A percentile compares a stretch with the other conserved stretches of the same genome.
phyloP scores from a whole-genome alignment of 23 red algal genomes.

The Agarophyton chilense region DNA sequence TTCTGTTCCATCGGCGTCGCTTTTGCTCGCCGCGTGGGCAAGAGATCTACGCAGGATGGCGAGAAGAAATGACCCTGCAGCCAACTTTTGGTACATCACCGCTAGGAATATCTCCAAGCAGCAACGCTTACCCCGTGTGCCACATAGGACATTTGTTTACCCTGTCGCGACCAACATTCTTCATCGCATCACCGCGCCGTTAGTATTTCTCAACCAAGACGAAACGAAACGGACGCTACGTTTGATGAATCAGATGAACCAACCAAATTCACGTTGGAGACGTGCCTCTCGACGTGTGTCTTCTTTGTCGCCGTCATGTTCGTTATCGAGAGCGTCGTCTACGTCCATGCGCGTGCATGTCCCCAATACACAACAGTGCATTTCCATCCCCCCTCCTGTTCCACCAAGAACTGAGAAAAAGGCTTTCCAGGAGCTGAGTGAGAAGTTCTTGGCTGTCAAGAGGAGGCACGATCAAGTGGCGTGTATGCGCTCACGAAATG shows the following conservation, averaged over 20 bases:
- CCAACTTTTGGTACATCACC: slow-evolving; percentile 30
- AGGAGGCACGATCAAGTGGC: slow-evolving; percentile 23
- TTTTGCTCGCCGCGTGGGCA: slow-evolving; percentile 53
- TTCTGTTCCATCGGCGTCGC: neutral
- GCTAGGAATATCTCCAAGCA: slow-evolving; percentile 12
- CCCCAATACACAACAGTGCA: slow-evolving; percentile 11
- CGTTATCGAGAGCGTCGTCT: neutral
- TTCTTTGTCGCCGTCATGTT: neutral
- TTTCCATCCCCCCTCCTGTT: neutral
- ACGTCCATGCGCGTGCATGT: slow-evolving; percentile 7
- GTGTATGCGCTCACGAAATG: slow-evolving; percentile 7
- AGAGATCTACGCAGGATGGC: slow-evolving; percentile 37
- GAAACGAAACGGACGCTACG: neutral
- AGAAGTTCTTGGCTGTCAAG: slow-evolving; percentile 25
- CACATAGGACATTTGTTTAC: neutral
- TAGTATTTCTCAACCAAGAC: slow-evolving; percentile 4
- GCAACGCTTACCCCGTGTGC: neutral
- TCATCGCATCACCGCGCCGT: neutral
- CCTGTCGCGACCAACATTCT: slow-evolving; percentile 25
- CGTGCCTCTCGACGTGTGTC: neutral
- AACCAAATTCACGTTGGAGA: neutral
- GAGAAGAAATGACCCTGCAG: slow-evolving; percentile 29
- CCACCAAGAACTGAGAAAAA: neutral
- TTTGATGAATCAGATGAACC: slow-evolving; percentile 2
- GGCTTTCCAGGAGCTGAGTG: slow-evolving; percentile 2